Evolutionary conservation across 2,329 filamentous ascomycete species (phyloP).

Genomic region (Atkinsonella hypoxylon): DNA sequence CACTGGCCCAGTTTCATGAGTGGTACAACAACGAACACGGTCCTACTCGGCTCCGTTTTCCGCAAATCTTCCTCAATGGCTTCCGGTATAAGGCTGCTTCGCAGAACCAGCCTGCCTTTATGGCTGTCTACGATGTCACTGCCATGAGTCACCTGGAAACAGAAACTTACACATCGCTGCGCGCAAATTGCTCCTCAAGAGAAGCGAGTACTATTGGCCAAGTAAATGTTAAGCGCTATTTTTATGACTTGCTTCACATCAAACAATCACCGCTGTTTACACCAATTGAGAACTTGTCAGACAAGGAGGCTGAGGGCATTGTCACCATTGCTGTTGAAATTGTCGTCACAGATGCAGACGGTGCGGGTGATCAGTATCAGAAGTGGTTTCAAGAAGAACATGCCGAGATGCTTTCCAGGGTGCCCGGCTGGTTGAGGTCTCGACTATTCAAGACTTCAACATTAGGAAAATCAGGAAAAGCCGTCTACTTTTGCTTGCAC

Average conservation of each 20-base stretch:
- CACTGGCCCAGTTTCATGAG: slow-evolving; percentile 65
- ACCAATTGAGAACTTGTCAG: slow-evolving; percentile 46
- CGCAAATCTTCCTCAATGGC: slow-evolving; percentile 62
- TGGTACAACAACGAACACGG: slow-evolving; percentile 95
- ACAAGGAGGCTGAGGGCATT: slow-evolving; percentile 45
- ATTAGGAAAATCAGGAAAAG: slow-evolving; percentile 41
- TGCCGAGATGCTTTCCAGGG: slow-evolving; percentile 54
- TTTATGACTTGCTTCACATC: slow-evolving; percentile 55
- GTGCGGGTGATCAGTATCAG: slow-evolving; percentile 39
- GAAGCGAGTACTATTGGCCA: slow-evolving; percentile 43
- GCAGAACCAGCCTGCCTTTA: slow-evolving; percentile 50
- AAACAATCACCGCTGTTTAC: slow-evolving; percentile 44
- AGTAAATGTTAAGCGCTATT: slow-evolving; percentile 54
- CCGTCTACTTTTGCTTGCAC: slow-evolving; percentile 53
- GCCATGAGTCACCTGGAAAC: slow-evolving; percentile 60
- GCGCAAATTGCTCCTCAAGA: slow-evolving; percentile 42
- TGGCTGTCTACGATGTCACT: slow-evolving; percentile 72
- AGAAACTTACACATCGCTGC: slow-evolving; percentile 55
- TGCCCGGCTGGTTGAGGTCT: slow-evolving; percentile 69
- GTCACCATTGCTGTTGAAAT: slow-evolving; percentile 52
- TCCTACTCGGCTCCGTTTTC: slow-evolving; percentile 63
- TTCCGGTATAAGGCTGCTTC: slow-evolving; percentile 67
- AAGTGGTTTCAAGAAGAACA: slow-evolving; percentile 71
- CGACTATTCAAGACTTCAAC: slow-evolving; percentile 56
- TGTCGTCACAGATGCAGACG: slow-evolving; percentile 36